Evolutionary conservation across 2,329 filamentous ascomycete species (phyloP).

Genomic region (Pezicula radicicola): DNA sequence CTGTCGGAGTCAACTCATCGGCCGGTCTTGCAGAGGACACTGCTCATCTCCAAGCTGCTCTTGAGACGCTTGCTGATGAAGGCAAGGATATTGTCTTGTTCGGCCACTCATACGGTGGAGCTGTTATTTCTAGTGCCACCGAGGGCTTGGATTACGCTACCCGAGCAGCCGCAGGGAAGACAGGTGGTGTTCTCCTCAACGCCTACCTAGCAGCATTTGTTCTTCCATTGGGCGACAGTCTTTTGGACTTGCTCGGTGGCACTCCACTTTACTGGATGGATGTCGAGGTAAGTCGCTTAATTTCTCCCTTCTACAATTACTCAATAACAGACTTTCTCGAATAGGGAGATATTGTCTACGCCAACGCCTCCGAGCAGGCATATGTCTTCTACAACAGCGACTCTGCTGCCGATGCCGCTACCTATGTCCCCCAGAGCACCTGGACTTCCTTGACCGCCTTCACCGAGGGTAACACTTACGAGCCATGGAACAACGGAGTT

Average conservation of each 20-base stretch:
- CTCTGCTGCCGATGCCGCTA: background rate
- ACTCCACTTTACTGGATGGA: background rate
- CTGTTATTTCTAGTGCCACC: slow-evolving; percentile 14
- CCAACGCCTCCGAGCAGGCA: background rate
- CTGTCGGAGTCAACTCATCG: background rate
- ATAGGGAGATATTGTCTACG: background rate
- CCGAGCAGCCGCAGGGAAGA: background rate
- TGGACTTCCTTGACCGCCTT: background rate
- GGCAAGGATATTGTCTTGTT: slow-evolving; percentile 32
- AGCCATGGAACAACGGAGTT: background rate
- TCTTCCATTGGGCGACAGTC: background rate
- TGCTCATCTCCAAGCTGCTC: background rate
- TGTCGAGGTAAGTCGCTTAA: background rate
- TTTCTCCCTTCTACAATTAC: background rate
- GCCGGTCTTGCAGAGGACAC: background rate
- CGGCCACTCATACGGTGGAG: slow-evolving; percentile 33
- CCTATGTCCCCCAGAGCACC: background rate
- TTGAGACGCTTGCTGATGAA: slow-evolving; percentile 26
- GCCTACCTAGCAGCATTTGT: slow-evolving; percentile 1
- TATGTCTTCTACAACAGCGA: background rate
- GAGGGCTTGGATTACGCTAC: background rate
- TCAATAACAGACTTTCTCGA: background rate
- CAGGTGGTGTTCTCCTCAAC: background rate
- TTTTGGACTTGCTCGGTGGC: background rate
- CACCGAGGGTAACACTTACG: background rate